phyloP scores from a whole-genome alignment of 441 rosid species.

The Rhodomyrtus psidioides region DNA sequence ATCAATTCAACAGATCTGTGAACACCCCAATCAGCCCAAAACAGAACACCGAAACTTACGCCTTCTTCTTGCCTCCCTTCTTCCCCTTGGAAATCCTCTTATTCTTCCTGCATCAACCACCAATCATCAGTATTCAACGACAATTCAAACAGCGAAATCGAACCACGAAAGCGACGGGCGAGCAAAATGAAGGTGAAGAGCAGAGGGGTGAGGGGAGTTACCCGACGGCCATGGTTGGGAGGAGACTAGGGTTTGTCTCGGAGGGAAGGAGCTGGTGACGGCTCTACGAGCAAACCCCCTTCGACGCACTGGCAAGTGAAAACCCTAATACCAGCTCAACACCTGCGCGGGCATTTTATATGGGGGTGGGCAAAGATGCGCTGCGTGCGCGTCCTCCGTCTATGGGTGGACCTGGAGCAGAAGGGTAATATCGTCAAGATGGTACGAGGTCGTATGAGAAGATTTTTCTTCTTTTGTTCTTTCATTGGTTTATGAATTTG shows the following conservation, averaged over 20 bases:
- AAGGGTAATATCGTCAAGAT: background rate
- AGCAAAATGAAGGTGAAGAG: too few relatives aligned
- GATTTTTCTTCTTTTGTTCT: background rate
- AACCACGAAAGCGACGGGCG: background rate
- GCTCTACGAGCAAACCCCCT: background rate
- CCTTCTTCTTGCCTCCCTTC: conserved; percentile 96
- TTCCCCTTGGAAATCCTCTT: conserved; percentile 96
- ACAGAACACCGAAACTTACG: conserved; percentile 30
- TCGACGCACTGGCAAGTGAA: background rate
- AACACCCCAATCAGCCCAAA: background rate
- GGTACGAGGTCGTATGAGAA: background rate
- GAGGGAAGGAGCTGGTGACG: background rate
- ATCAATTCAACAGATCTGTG: background rate
- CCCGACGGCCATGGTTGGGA: conserved; percentile 78
- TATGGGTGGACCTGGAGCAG: background rate
- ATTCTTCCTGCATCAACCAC: conserved; percentile 52
- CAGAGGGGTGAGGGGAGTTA: conserved; percentile 4
- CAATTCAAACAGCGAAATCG: background rate
- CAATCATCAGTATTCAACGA: background rate
- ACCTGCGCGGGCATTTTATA: background rate
- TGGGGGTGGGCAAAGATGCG: background rate
- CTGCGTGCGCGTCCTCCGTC: background rate
- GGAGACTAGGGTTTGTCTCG: background rate
- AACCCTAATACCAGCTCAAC: background rate
- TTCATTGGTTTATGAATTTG: too few relatives aligned